Percentiles rank a stretch among this genome's conserved stretches.
Evolutionary conservation across 441 rosid genomes (phyloP).

Genomic region (Kokia cookei): DNA sequence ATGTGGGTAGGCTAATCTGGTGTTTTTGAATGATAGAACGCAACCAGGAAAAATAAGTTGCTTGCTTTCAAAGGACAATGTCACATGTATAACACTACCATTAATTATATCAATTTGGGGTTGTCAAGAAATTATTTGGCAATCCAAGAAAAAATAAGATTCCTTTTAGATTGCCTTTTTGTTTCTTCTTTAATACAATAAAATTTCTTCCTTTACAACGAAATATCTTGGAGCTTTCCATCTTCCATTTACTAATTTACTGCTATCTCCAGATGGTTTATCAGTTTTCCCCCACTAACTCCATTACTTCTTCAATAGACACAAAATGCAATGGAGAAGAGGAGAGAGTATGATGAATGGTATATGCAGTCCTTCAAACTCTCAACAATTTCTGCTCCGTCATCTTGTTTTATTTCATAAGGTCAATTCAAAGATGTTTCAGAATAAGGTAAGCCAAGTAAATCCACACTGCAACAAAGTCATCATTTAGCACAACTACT

Average conservation of each 20-base stretch:
- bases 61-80: constrained; percentile 4
- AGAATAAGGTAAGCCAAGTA: neutral
- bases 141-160: constrained; percentile 13
- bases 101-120: neutral
- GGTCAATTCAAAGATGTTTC: neutral
- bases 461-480: neutral
- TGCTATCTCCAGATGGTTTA: no score
- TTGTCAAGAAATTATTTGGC: constrained; percentile 2
- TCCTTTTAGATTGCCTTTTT: neutral
- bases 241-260: no score
- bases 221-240: no score
- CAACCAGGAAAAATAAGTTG: neutral
- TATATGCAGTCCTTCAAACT: neutral
- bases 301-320: no score
- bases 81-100: constrained; percentile 2
- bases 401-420: neutral
- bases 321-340: no score
- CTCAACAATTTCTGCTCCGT: neutral
- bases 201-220: neutral
- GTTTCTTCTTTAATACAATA: neutral
- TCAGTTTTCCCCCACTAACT: no score
- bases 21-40: neutral
- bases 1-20: neutral
- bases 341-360: neutral
- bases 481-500: neutral